Percentiles rank a stretch among this genome's conserved stretches.
These are phyloP conservation scores for Apostasia ramifera DNA, from an alignment of 106 monocot genomes.

Conservation along the genomic window DNA sequence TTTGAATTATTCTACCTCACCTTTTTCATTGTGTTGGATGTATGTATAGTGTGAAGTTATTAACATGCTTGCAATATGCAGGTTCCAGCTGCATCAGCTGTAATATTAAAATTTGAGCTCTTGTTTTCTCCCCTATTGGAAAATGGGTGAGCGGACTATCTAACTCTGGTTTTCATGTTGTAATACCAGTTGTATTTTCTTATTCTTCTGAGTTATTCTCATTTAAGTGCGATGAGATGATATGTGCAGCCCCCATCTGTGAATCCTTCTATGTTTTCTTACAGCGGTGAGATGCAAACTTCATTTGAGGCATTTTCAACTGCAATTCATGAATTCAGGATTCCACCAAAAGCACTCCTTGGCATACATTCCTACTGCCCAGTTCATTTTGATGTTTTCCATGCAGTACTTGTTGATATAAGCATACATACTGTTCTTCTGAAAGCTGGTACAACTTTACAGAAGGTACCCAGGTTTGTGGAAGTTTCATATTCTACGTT, in stretches of 20 bases:
- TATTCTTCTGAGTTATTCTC: neutral
- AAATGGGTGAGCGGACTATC: conserved; percentile 43
- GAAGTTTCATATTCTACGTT: conserved; percentile 13
- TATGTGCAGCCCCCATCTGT: neutral
- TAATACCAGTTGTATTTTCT: neutral
- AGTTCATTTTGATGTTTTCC: conserved; percentile 92
- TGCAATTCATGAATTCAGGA: conserved; percentile 91
- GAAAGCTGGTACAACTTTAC: conserved; percentile 55
- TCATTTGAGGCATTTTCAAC: conserved; percentile 43
- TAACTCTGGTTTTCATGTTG: neutral
- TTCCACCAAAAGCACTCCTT: conserved; percentile 80
- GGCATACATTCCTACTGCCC: conserved; percentile 95
- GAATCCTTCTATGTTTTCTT: conserved; percentile 9
- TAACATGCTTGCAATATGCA: conserved; percentile 19
- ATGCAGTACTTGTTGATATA: conserved; percentile 85
- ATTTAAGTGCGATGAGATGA: neutral
- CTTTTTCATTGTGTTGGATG: neutral
- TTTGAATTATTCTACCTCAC: neutral
- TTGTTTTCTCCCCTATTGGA: conserved; percentile 71
- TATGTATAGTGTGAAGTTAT: neutral
- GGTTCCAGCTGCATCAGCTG: conserved; percentile 68
- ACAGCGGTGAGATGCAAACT: conserved; percentile 54
- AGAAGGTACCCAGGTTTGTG: conserved; percentile 95
- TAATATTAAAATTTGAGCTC: conserved; percentile 91
- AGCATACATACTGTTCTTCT: conserved; percentile 67